Evolutionary conservation across 2,329 filamentous ascomycete species (phyloP).

Genomic region (Gnomoniopsis smithogilvyi): DNA sequence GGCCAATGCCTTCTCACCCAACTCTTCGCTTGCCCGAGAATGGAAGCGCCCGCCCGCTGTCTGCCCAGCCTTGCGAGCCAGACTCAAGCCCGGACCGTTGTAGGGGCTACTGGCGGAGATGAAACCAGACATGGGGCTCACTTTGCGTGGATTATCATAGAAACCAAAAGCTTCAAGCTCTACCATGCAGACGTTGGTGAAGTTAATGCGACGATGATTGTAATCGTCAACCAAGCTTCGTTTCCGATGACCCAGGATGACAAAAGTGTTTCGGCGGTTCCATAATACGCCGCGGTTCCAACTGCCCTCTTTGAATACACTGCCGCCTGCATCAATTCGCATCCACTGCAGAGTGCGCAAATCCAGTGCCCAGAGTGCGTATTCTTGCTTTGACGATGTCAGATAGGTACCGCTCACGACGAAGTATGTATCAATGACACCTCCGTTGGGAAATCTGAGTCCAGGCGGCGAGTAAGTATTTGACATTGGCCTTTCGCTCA

Average conservation of each 20-base stretch:
- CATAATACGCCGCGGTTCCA: slow-evolving; percentile 96
- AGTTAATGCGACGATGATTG: slow-evolving; percentile 96
- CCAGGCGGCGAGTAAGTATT: slow-evolving; percentile 85
- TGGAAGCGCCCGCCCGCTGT: slow-evolving; percentile 75
- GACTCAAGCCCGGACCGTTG: slow-evolving; percentile 52
- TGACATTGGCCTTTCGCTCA: slow-evolving; percentile 87
- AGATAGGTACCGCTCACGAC: slow-evolving; percentile 97
- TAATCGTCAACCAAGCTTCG: slow-evolving; percentile 95
- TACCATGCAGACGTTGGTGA: slow-evolving; percentile 93
- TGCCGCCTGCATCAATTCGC: slow-evolving; percentile 90
- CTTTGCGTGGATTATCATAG: slow-evolving; percentile 89
- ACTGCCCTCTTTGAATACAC: slow-evolving; percentile 92
- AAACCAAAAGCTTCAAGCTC: slow-evolving; percentile 96
- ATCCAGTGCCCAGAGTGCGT: slow-evolving; percentile 93
- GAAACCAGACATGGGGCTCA: slow-evolving; percentile 75
- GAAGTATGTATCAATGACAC: slow-evolving; percentile 92
- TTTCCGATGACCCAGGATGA: slow-evolving; percentile 91
- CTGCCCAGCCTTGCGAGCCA: slow-evolving; percentile 57
- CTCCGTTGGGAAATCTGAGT: slow-evolving; percentile 91
- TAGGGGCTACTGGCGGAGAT: slow-evolving; percentile 75
- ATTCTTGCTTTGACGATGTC: slow-evolving; percentile 97
- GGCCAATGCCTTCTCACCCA: slow-evolving; percentile 76
- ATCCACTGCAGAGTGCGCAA: slow-evolving; percentile 87
- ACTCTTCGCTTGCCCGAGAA: slow-evolving; percentile 74
- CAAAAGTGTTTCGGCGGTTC: slow-evolving; percentile 91